These are phyloP conservation scores for Blastocystis sp. DNA, from an alignment of 352 stramenopile species.

Conservation along the genomic window DNA sequence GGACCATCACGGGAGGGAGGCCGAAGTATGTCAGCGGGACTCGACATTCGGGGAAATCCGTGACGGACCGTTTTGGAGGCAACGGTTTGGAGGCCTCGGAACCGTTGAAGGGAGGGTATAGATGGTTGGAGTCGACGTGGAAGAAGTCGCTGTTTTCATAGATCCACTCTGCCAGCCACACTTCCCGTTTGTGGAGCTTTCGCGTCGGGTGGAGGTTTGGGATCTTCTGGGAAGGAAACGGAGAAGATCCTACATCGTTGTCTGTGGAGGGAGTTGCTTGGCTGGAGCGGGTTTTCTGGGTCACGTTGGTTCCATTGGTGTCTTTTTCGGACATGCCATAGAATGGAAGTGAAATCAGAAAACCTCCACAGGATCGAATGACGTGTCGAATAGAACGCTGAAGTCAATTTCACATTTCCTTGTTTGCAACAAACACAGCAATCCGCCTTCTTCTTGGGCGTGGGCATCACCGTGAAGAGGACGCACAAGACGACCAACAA, in stretches of 20 bases:
- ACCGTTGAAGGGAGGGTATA: not conserved
- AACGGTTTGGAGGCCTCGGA: not conserved
- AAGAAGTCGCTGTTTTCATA: not conserved
- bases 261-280: no score
- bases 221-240: not conserved
- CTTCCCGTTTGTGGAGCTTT: not conserved
- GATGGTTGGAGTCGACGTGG: not conserved
- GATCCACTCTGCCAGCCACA: not conserved
- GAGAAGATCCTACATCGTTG: no score
- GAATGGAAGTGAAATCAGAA: no score
- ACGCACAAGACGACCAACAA: not conserved
- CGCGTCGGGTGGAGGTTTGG: not conserved
- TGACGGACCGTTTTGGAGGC: not conserved
- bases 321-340: no score
- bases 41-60: not conserved
- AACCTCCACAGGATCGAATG: no score
- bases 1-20: slow-evolving; percentile 44
- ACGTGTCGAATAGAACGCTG: not conserved
- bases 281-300: not conserved
- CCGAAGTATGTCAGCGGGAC: slow-evolving; percentile 48
- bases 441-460: not conserved
- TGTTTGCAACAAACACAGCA: not conserved
- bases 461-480: not conserved
- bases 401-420: no score
- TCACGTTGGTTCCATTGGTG: no score